Base-by-base conservation (phyloP, 1,139 yeast species). In the Petasospora fabianii region DNA sequence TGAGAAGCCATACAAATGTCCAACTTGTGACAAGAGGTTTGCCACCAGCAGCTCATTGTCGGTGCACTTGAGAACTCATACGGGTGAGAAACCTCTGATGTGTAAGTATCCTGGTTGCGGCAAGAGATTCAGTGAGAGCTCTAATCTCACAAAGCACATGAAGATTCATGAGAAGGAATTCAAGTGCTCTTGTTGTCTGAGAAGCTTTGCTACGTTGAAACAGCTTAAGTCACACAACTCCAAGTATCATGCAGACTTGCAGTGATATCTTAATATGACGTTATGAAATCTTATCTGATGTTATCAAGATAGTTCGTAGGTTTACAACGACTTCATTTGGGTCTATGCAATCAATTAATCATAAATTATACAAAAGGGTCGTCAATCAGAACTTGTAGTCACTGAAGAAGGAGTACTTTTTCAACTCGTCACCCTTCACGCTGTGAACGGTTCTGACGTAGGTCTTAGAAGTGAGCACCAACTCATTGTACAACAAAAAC, bases 381-480 rank as follows among this genome's bases (percentile, higher is more conserved):
- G n/a, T n/a, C n/a, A n/a, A n/a, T 32, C n/a, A 53, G 32, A 54
- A 54, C 37, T 48, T 54, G 44, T 54, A 54, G 24, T 54, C 58
- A 34, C 58, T 54, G 41, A 54, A 54, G 44, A 54, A 54, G 28
- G 48, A 41, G 44, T 52, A 70, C 36, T 51, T 48, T 38, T 43
- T 47, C 38, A 54, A 27, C 40, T 95, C 98, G 85, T 88, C 96
- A 1, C 97, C 95, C 58, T 81, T 82, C 39, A 92, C 81, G 6
- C 80, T 73, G n/a, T 97, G 92, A 12, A 90, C 97, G 0, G 97
- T 92, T 54, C 98, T 74, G 48, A 92, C 87, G 60, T 92, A 92
- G 60, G 92, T 92, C 62, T 90, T 86, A 19, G 94, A 78, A 3
- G 98, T 92, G 49, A 92, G 71, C 28, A 92, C 98, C 66, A 92